Evolutionary conservation across 2,329 filamentous ascomycete species (phyloP).

Genomic region (Macrophomina phaseolina): DNA sequence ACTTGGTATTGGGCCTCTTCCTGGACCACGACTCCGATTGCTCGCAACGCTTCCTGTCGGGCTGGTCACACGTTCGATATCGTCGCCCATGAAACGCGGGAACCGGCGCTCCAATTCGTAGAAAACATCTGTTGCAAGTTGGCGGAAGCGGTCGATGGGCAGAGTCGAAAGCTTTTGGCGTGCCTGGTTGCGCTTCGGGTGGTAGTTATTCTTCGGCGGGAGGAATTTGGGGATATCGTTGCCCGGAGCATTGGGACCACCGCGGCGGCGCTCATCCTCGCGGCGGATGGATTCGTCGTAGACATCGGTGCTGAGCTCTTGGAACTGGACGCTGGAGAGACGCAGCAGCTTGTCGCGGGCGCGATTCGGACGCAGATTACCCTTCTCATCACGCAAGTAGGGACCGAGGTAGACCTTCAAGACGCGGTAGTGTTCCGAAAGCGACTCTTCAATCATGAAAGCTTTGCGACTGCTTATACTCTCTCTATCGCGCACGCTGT

Average conservation of each 20-base stretch:
- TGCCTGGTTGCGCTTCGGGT: slow-evolving; percentile 97
- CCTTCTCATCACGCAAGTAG: slow-evolving; percentile 75
- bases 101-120: slow-evolving; percentile 92
- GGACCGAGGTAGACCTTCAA: slow-evolving; percentile 76
- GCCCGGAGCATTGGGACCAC: slow-evolving; percentile 55
- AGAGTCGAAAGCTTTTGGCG: slow-evolving; percentile 92
- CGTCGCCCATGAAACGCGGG: slow-evolving; percentile 75
- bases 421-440: slow-evolving; percentile 81
- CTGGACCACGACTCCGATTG: slow-evolving; percentile 62
- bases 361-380: slow-evolving; percentile 78
- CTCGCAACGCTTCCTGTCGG: slow-evolving; percentile 66
- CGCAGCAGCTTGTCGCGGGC: slow-evolving; percentile 93
- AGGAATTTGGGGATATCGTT: slow-evolving; percentile 65
- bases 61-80: slow-evolving; percentile 71
- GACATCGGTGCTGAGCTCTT: slow-evolving; percentile 96
- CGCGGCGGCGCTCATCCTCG: slow-evolving; percentile 65
- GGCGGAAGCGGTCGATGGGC: slow-evolving; percentile 83
- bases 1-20: slow-evolving; percentile 59
- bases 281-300: slow-evolving; percentile 92
- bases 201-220: slow-evolving; percentile 84
- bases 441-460: slow-evolving; percentile 67
- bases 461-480: slow-evolving; percentile 64
- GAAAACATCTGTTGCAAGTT: slow-evolving; percentile 94
- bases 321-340: slow-evolving; percentile 90
- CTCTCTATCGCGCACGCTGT: slow-evolving; percentile 59